Evolutionary conservation across 441 rosid species (phyloP).

Genomic region (Croton laevigatus): DNA sequence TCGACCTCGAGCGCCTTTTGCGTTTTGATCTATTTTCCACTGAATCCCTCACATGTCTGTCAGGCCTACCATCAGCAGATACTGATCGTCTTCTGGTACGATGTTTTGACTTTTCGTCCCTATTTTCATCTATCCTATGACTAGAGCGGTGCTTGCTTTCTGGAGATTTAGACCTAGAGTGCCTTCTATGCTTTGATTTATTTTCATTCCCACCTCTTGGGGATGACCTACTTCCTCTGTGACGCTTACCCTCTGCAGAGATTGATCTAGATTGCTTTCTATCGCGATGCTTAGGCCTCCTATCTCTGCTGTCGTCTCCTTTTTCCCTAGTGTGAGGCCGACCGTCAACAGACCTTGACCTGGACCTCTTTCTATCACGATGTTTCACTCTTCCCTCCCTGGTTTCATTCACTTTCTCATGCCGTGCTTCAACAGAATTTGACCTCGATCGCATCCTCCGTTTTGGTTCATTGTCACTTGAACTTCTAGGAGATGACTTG

Average conservation of each 20-base stretch:
- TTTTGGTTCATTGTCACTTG: slow-evolving; percentile 46
- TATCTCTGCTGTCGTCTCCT: slow-evolving; percentile 46
- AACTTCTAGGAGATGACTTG: slow-evolving; percentile 37
- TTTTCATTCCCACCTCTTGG: slow-evolving; percentile 47
- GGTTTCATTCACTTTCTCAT: slow-evolving; percentile 36
- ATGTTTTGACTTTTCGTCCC: slow-evolving; percentile 49
- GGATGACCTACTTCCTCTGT: slow-evolving; percentile 44
- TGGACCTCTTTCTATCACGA: slow-evolving; percentile 50
- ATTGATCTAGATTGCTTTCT: slow-evolving; percentile 57
- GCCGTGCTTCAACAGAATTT: slow-evolving; percentile 45
- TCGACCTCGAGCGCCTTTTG: slow-evolving; percentile 38
- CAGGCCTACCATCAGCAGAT: slow-evolving; percentile 44
- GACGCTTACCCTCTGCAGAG: slow-evolving; percentile 47
- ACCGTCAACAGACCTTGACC: slow-evolving; percentile 57
- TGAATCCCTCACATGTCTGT: slow-evolving; percentile 41
- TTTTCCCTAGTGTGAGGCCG: slow-evolving; percentile 40
- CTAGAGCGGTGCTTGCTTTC: slow-evolving; percentile 44
- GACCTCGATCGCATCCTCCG: slow-evolving; percentile 51
- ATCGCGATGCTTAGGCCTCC: slow-evolving; percentile 44
- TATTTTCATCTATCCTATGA: slow-evolving; percentile 36
- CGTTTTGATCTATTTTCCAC: slow-evolving; percentile 39
- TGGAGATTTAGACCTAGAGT: slow-evolving; percentile 53
- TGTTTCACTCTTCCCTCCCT: slow-evolving; percentile 38
- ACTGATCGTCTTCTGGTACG: slow-evolving; percentile 42
- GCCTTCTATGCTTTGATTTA: slow-evolving; percentile 45